Conservation (phyloP, 2,329 filamentous ascomycete genomes). For the Cladosporium velox region DNA sequence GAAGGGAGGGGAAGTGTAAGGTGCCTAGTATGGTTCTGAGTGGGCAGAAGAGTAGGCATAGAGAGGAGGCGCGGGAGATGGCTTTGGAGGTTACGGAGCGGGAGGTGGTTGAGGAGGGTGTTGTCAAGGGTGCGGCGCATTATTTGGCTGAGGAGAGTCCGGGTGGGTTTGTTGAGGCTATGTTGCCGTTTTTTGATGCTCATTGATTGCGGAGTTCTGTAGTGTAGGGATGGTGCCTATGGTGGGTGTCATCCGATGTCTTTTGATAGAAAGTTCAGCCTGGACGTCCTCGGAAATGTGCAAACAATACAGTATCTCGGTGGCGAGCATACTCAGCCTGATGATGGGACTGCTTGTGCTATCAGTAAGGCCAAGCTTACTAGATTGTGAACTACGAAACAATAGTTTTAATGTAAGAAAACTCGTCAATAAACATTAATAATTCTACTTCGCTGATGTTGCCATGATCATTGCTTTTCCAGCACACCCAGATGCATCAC, state of each 20-base stretch:
- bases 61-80: constrained; percentile 30
- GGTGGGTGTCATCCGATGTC: too few relatives aligned
- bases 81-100: constrained; percentile 24
- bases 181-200: constrained; percentile 30
- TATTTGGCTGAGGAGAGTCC: constrained; percentile 42
- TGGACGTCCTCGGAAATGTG: too few relatives aligned
- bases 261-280: too few relatives aligned
- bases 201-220: not conserved
- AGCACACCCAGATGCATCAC: not conserved
- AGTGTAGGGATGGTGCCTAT: not conserved
- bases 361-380: not conserved
- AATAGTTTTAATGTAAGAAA: not conserved
- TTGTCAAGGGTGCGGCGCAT: constrained; percentile 31
- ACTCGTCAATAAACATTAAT: not conserved
- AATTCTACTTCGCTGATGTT: not conserved
- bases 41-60: constrained; percentile 31
- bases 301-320: too few relatives aligned
- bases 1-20: constrained; percentile 30
- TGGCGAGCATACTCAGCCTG: not conserved
- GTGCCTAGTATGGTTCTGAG: constrained; percentile 35
- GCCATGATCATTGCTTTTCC: not conserved
- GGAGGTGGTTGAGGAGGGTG: constrained; percentile 25
- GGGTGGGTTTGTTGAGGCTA: constrained; percentile 35
- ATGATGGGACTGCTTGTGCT: not conserved
- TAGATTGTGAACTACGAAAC: not conserved